phyloP scores from a whole-genome alignment of 257 asterid genomes.

The Henckelia pumila region DNA sequence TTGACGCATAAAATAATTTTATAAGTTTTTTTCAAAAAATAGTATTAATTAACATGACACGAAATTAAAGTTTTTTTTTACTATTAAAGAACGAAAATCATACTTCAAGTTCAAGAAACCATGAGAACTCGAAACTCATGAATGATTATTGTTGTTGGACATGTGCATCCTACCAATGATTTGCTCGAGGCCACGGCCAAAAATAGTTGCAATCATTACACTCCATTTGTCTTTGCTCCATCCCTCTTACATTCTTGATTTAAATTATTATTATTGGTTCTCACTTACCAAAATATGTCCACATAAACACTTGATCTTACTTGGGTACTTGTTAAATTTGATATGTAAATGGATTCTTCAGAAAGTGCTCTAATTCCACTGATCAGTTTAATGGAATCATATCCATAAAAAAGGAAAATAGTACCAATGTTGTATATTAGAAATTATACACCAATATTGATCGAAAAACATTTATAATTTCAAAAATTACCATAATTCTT shows the following conservation, averaged over 20 bases:
- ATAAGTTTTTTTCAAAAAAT: no score
- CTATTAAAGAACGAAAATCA: not conserved
- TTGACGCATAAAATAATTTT: not conserved
- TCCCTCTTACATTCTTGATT: not conserved
- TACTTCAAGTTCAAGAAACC: conserved; percentile 38
- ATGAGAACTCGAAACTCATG: conserved; percentile 23
- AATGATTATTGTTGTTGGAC: conserved; percentile 32
- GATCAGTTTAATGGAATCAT: no score
- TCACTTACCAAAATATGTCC: not conserved
- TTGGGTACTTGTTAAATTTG: not conserved
- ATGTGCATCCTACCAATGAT: not conserved
- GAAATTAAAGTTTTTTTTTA: no score
- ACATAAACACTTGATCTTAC: not conserved
- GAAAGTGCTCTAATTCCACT: no score
- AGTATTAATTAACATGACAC: no score
- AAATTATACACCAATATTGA: no score
- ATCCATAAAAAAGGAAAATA: no score
- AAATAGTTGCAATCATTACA: not conserved
- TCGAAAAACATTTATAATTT: no score
- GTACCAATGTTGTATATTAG: no score
- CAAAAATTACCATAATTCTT: no score
- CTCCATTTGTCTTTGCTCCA: not conserved
- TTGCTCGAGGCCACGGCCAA: not conserved
- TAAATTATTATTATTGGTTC: no score
- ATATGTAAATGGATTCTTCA: no score